Evolutionary conservation across 73 alveolate species (phyloP).

Genomic region (Effrenium voratum): DNA sequence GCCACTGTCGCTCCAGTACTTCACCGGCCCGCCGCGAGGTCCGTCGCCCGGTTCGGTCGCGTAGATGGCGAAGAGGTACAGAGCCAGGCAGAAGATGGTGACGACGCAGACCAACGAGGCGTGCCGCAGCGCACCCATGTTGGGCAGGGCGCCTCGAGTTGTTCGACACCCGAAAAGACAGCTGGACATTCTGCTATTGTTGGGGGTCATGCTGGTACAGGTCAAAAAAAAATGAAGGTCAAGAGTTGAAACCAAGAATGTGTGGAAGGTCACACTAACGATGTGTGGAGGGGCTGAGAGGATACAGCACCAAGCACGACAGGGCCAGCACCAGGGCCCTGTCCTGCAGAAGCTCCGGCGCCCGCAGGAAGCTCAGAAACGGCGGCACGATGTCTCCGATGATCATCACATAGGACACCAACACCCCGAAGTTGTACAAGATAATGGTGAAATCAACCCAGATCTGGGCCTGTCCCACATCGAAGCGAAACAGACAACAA

Average conservation of each 20-base stretch:
- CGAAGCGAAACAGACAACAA: too few species aligned
- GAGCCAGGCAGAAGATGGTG: not conserved
- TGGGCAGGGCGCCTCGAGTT: not conserved
- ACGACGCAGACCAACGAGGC: slow-evolving; percentile 41
- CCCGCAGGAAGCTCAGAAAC: slow-evolving; percentile 20
- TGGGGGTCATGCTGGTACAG: too few species aligned
- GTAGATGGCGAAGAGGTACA: not conserved
- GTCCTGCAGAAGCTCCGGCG: slow-evolving; percentile 42
- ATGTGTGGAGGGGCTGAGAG: slow-evolving; percentile 31
- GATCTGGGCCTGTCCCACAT: not conserved
- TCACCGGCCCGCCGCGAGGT: not conserved
- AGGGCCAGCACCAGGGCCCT: slow-evolving; percentile 37
- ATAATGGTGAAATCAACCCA: slow-evolving; percentile 23
- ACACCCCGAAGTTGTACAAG: slow-evolving; percentile 51
- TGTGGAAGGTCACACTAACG: too few species aligned
- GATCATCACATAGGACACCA: slow-evolving; percentile 88
- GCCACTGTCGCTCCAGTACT: not conserved
- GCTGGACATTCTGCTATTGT: too few species aligned
- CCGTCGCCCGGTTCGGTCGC: not conserved
- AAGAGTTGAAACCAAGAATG: too few species aligned
- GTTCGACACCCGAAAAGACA: too few species aligned
- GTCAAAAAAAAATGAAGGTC: too few species aligned
- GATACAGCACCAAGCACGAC: not conserved
- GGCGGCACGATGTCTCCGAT: slow-evolving; percentile 58
- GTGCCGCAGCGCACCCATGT: slow-evolving; percentile 59